Evolutionary conservation across 352 stramenopile species (phyloP).

Genomic region (Pythium aristosporum): DNA sequence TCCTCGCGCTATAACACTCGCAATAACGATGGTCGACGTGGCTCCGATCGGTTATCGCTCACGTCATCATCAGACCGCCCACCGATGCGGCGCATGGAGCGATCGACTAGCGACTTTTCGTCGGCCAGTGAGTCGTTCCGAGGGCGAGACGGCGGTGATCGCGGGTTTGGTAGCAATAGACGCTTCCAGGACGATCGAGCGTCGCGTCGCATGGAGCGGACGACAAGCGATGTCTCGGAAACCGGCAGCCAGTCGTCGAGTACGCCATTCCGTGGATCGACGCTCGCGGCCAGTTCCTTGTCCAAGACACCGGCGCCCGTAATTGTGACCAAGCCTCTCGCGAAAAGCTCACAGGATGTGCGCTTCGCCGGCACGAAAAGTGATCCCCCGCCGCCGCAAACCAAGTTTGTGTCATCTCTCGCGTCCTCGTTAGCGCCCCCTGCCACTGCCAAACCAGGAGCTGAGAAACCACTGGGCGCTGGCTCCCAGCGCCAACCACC

Average conservation of each 20-base stretch:
- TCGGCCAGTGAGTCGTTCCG: neutral
- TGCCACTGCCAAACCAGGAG: neutral
- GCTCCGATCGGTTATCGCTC: constrained; percentile 13
- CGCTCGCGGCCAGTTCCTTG: constrained; percentile 15
- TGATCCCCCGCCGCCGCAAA: neutral
- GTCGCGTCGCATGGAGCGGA: constrained; percentile 18
- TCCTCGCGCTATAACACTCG: constrained; percentile 8
- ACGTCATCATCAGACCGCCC: constrained; percentile 10
- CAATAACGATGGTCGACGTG: constrained; percentile 16
- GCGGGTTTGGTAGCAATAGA: neutral
- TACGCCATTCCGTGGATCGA: constrained; percentile 12
- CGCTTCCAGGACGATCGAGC: constrained; percentile 11
- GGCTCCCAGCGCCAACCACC: neutral
- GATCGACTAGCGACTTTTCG: constrained; percentile 15
- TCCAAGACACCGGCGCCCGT: constrained; percentile 24
- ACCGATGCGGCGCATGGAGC: constrained; percentile 11
- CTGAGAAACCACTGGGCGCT: neutral
- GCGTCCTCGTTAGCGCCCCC: neutral
- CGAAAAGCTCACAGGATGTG: constrained; percentile 53
- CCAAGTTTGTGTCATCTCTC: constrained; percentile 7
- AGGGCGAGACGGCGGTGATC: constrained; percentile 2
- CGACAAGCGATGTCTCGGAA: constrained; percentile 21
- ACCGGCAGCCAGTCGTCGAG: constrained; percentile 6
- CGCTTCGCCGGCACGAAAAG: constrained; percentile 27
- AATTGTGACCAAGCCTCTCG: constrained; percentile 25